Base-by-base conservation (phyloP, 805 yeast genomes). In the Saturnispora ahearnii region DNA sequence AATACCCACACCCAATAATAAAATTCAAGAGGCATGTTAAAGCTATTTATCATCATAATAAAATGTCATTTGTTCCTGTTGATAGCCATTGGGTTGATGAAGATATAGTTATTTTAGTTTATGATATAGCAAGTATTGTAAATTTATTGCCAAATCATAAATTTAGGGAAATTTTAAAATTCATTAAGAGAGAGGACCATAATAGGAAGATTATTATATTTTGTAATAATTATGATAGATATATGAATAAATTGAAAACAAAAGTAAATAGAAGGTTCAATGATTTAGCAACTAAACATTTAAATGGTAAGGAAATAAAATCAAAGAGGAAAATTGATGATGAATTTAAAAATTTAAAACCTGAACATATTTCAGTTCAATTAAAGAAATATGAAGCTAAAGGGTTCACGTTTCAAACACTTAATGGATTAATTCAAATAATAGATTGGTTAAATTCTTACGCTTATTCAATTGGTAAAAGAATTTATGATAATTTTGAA, bases 11-110 rank as follows among this genome's bases (percentile, higher is more conserved):
- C 2, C 84, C 84, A 0, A 48, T 73, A 3, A 71, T 82, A 2
- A 62, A 65, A 44, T 82, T 85, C 77, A 67, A 72, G 45, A 64
- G 90, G 40, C 65, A 65, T 15, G 69, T 74, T 5, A 68, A 63
- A 21, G 74, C 84, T 0, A 59, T 59, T 0, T 84, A 81, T 61
- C 76, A 78, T 56, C 54, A 65, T 9, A 59, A 59, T 1, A 67
- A 68, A 28, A 85, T 80, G 51, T 57, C 74, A 0, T 84, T 80
- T 55, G 70, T 77, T 9, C 90, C 90, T 0, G 67, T 76, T 44
- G 66, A 49, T 1, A 62, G 70, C 1, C 65, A 60, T 30, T 58
- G 71, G 2, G 52, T 69, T 1, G 66, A 68, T 5, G 89, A 83
- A 57, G 64, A 63, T 10, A 66, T 68, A 1, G 52, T 68, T 3